Evolutionary conservation across 1,284 basidiomycete species (phyloP).

Genomic region (Ceratobasidium sp.): DNA sequence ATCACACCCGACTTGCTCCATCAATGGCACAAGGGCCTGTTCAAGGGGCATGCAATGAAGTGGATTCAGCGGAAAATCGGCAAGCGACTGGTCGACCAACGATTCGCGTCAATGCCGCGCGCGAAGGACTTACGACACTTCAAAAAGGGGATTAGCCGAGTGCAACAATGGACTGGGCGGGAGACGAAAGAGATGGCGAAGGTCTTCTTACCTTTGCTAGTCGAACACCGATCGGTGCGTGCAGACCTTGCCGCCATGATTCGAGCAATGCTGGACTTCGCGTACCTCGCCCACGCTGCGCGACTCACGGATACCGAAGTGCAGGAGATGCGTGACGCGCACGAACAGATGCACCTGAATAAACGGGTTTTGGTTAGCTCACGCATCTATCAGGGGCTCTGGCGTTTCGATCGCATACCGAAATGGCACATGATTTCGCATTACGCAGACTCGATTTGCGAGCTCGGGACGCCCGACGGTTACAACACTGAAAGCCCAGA

Average conservation of each 20-base stretch:
- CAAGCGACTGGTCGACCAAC: neutral
- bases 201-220: constrained; percentile 4
- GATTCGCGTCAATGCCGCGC: constrained; percentile 7
- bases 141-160: neutral
- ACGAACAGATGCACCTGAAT: neutral
- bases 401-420: neutral
- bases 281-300: neutral
- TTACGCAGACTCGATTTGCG: constrained; percentile 18
- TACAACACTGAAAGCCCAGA: constrained; percentile 44
- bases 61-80: constrained; percentile 4
- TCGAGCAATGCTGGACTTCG: neutral
- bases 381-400: neutral
- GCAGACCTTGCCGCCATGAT: neutral
- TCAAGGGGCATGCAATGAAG: constrained; percentile 49
- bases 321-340: neutral
- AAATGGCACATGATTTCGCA: constrained; percentile 50
- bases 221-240: neutral
- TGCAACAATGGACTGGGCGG: constrained; percentile 21
- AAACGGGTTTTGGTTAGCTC: neutral
- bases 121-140: constrained; percentile 14
- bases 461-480: constrained; percentile 38
- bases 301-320: neutral
- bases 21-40: constrained; percentile 53
- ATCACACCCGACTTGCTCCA: constrained; percentile 53
- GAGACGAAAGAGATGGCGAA: constrained; percentile 26